Base-by-base conservation (phyloP, 2,329 filamentous ascomycete species). In the Aspergillus sclerotialis region DNA sequence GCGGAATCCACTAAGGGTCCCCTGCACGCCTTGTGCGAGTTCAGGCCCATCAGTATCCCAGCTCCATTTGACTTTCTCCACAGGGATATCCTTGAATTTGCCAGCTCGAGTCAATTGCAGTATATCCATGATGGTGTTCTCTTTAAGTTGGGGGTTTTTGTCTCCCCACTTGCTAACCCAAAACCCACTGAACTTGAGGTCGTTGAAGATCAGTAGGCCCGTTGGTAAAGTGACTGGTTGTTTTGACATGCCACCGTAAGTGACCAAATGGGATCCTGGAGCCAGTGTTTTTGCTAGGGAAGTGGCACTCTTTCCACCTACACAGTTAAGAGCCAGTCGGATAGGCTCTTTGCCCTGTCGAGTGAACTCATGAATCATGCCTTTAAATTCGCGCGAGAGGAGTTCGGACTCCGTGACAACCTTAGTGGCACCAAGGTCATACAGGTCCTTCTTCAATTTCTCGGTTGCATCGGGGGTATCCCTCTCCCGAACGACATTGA, bases 131-230 rank as follows among this genome's bases (percentile, higher is more conserved):
- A 96, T 80, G 28, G 87, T 94, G 53, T 73, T 75, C 56, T 76
- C 75, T 68, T 93, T 93, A 39, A 82, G 79, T 5, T 72, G 70
- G 0, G 80, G 75, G 49, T 95, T 73, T 43, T 72, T 67, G 55
- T 89, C 81, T 30, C 84, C 86, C 90, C 92, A 96, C 40, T 74
- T 78, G 55, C 84, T 92, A 15, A 96, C 79, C 92, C 92, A 98
- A 63, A 96, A 98, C 4, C 92, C 93, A 42, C 85, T 75, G 54
- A 95, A 94, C 33, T 77, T 73, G 33, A 96, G 72, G 49, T 96
- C 80, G 62, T 90, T 92, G 69, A 98, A 98, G 50, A 98, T 98
- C 39, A 96, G 69, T 47, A 93, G 69, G 0, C 84, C 84, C 1
- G 89, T 84, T 0, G 90, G 87, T 41, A 96, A 64, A 5, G 75